These are phyloP conservation scores for Simplicillium aogashimaense DNA, from an alignment of 2,329 filamentous ascomycete genomes.

Conservation along the genomic window DNA sequence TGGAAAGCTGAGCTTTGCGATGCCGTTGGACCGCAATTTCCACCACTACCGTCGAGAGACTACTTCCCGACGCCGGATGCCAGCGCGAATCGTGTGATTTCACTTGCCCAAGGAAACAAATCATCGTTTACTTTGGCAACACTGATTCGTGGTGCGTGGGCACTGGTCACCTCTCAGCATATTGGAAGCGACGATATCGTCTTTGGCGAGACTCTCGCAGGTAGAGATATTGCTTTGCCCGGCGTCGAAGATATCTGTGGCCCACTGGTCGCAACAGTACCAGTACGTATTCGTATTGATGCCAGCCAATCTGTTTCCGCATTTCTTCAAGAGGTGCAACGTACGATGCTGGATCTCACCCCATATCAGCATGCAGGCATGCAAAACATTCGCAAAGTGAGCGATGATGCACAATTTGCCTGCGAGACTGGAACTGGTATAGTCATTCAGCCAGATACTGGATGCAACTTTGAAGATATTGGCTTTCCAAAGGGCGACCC, in stretches of 20 bases:
- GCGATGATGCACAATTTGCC: conserved; percentile 9
- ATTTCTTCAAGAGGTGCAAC: conserved; percentile 9
- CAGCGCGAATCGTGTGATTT: neutral
- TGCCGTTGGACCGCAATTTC: neutral
- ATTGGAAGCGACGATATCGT: conserved; percentile 34
- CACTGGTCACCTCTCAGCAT: conserved; percentile 27
- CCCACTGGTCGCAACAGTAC: conserved; percentile 16
- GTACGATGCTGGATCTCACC: conserved; percentile 10
- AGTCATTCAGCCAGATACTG: conserved; percentile 12
- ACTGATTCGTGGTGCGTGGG: conserved; percentile 31
- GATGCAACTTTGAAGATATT: neutral
- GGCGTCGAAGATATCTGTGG: conserved; percentile 38
- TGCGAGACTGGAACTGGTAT: conserved; percentile 16
- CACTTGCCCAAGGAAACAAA: neutral
- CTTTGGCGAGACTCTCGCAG: conserved; percentile 41
- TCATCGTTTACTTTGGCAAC: conserved; percentile 14
- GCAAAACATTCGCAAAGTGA: conserved; percentile 10
- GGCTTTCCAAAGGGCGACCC: neutral
- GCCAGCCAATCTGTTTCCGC: neutral
- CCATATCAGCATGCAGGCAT: conserved; percentile 15
- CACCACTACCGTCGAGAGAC: neutral
- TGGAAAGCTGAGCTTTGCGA: conserved; percentile 19
- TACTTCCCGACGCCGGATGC: neutral
- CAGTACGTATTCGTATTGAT: conserved; percentile 1
- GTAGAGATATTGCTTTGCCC: conserved; percentile 35